phyloP scores from a whole-genome alignment of 306 rosid genomes.

The Inga laurina region DNA sequence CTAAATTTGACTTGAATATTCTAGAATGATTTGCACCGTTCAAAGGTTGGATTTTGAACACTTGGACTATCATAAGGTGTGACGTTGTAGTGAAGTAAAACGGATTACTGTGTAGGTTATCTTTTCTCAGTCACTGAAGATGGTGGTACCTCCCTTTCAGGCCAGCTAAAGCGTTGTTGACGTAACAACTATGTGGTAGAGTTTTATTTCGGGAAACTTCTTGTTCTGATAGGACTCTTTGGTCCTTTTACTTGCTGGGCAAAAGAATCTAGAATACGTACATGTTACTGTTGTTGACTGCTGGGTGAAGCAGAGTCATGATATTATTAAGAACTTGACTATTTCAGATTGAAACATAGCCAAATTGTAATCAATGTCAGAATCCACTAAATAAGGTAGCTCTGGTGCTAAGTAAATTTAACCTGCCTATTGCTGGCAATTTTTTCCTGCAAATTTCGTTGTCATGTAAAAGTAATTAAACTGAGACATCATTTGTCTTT shows the following conservation, averaged over 20 bases:
- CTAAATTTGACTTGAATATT: slow-evolving; percentile 23
- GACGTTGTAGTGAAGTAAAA: slow-evolving; percentile 27
- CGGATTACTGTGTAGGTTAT: slow-evolving; percentile 6
- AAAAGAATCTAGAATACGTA: slow-evolving; percentile 22
- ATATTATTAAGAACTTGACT: not conserved
- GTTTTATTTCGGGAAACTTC: slow-evolving; percentile 1
- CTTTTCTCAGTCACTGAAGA: slow-evolving; percentile 32
- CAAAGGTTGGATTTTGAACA: slow-evolving; percentile 4
- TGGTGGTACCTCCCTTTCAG: slow-evolving; percentile 39
- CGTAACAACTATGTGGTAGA: slow-evolving; percentile 37
- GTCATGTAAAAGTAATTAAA: slow-evolving; percentile 17
- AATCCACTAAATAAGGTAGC: not conserved
- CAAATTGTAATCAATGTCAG: not conserved
- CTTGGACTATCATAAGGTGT: not conserved
- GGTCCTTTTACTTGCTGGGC: slow-evolving; percentile 32
- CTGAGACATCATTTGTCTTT: slow-evolving; percentile 19
- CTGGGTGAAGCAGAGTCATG: slow-evolving; percentile 8
- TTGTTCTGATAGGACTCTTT: slow-evolving; percentile 31
- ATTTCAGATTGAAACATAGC: not conserved
- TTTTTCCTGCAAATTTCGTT: slow-evolving; percentile 21
- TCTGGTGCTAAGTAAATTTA: slow-evolving; percentile 33
- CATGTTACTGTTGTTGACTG: not conserved
- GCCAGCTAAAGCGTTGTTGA: slow-evolving; percentile 37
- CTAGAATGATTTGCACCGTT: slow-evolving; percentile 4
- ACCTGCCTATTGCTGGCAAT: slow-evolving; percentile 27